A percentile compares a stretch with the other conserved stretches of the same genome.
Evolutionary conservation across 2,329 filamentous ascomycete genomes (phyloP).

Genomic region (Macrophomina phaseolina): DNA sequence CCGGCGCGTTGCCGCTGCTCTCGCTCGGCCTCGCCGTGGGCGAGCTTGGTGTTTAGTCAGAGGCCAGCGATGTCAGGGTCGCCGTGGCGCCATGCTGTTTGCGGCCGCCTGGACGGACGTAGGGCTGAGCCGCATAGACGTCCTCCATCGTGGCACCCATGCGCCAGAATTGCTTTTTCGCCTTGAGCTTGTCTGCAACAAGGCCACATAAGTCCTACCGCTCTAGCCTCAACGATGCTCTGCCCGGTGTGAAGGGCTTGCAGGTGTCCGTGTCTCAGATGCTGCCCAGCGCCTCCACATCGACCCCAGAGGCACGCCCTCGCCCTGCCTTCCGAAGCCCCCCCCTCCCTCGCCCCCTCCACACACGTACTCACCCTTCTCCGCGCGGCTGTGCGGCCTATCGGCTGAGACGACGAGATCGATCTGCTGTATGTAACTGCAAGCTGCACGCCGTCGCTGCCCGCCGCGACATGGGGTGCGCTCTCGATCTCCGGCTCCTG

Average conservation of each 20-base stretch:
- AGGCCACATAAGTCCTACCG: conserved; percentile 5
- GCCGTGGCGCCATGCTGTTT: conserved; percentile 3
- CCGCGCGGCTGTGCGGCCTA: conserved; percentile 19
- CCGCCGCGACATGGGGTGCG: conserved; percentile 24
- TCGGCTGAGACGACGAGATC: conserved; percentile 24
- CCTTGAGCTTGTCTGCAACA: conserved; percentile 22
- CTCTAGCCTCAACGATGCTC: conserved; percentile 8
- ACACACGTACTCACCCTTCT: not conserved
- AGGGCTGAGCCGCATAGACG: conserved; percentile 27
- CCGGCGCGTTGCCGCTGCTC: not conserved
- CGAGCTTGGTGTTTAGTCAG: conserved; percentile 7
- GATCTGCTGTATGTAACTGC: conserved; percentile 20
- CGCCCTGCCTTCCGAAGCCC: not conserved
- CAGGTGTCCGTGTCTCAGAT: conserved; percentile 3
- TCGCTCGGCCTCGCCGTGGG: not conserved
- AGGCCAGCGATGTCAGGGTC: not conserved
- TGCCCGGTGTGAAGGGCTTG: conserved; percentile 13
- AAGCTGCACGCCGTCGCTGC: conserved; percentile 21
- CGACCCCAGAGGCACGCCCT: conserved; percentile 10
- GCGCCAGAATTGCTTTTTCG: conserved; percentile 25
- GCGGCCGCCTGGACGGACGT: conserved; percentile 6
- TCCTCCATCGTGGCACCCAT: conserved; percentile 26
- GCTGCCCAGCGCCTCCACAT: conserved; percentile 17
- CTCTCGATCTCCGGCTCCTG: conserved; percentile 22
- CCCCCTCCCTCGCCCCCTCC: not conserved